Percentiles rank a stretch among this genome's conserved stretches.
These are phyloP conservation scores for Naganishia randhawae DNA, from an alignment of 768 basidiomycete species.

Conservation along the genomic window DNA sequence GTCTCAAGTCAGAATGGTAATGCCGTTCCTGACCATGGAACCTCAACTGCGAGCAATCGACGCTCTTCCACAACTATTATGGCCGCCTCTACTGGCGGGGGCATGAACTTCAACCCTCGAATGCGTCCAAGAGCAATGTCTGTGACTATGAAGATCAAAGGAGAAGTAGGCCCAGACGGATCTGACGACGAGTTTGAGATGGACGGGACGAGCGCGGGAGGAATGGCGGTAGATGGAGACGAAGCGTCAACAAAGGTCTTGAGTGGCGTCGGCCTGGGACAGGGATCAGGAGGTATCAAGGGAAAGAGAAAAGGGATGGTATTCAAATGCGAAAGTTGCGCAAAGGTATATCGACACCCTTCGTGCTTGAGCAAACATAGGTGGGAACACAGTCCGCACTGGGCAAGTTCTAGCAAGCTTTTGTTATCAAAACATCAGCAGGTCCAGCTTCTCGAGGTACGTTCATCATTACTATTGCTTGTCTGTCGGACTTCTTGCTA, in stretches of 20 bases:
- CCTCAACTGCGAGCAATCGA: slow-evolving; percentile 1
- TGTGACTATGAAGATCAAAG: slow-evolving; percentile 33
- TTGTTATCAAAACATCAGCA: slow-evolving; percentile 94
- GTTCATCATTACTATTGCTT: slow-evolving; percentile 29
- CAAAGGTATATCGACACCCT: slow-evolving; percentile 78
- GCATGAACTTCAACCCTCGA: slow-evolving; percentile 21
- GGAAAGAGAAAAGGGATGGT: slow-evolving; percentile 75
- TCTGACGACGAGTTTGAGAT: slow-evolving; percentile 27
- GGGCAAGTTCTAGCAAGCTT: slow-evolving; percentile 87
- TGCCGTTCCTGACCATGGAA: not conserved
- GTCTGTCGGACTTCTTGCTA: not conserved
- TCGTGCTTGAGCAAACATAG: slow-evolving; percentile 95
- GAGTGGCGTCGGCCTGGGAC: slow-evolving; percentile 34
- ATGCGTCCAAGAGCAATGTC: slow-evolving; percentile 31
- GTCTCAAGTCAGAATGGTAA: not conserved
- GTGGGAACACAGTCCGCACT: slow-evolving; percentile 96
- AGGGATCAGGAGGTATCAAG: slow-evolving; percentile 49
- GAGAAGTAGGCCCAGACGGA: slow-evolving; percentile 27
- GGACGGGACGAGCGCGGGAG: slow-evolving; percentile 23
- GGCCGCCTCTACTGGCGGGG: slow-evolving; percentile 6
- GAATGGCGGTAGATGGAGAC: slow-evolving; percentile 8
- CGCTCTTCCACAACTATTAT: slow-evolving; percentile 11
- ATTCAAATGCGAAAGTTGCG: slow-evolving; percentile 89
- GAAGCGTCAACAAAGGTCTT: not conserved
- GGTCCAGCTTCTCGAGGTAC: slow-evolving; percentile 87